phyloP scores from a whole-genome alignment of 129 eudicot species.

The Artemisia annua region DNA sequence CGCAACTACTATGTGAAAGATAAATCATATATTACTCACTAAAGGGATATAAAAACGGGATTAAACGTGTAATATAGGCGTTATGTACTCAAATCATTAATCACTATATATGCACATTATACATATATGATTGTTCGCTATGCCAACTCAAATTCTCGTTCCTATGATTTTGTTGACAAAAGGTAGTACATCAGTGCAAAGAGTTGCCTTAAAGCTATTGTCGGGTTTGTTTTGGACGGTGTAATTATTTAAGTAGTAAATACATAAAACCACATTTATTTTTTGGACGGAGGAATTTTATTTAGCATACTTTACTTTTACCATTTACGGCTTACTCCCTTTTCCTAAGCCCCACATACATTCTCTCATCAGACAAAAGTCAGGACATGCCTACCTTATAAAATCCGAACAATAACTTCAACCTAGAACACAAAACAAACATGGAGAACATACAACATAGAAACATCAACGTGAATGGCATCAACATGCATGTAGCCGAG shows the following conservation, averaged over 20 bases:
- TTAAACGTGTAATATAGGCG: no score
- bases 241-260: neutral
- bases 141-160: no score
- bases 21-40: no score
- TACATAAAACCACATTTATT: neutral
- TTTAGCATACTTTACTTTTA: neutral
- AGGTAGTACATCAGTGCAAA: neutral
- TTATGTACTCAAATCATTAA: no score
- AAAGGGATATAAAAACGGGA: no score
- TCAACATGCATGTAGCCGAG: slow-evolving; percentile 73
- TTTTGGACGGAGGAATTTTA: neutral
- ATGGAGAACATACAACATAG: slow-evolving; percentile 71
- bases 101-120: no score
- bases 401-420: neutral
- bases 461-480: slow-evolving; percentile 50
- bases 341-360: neutral
- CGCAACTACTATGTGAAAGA: no score
- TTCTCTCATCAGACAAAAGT: neutral
- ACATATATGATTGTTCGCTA: no score
- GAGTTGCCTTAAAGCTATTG: neutral
- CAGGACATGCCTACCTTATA: neutral
- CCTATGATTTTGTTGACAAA: no score
- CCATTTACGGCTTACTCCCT: neutral
- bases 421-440: neutral
- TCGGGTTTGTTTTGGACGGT: neutral